Conservation (phyloP, 2,329 filamentous ascomycete genomes). For the Trichophyton schoenleinii region DNA sequence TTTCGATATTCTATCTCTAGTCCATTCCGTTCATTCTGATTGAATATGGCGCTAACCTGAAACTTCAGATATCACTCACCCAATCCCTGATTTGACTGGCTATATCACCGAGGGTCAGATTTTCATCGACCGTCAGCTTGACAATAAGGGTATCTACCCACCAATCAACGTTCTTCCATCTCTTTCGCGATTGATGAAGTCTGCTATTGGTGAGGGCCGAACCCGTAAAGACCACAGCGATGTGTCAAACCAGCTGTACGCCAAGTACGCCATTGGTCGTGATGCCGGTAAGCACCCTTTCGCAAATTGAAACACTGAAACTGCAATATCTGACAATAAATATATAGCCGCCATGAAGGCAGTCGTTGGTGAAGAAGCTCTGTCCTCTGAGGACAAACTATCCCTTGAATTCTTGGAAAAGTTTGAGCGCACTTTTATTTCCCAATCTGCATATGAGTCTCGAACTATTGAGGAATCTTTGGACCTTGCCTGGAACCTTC, state of each 20-base stretch:
- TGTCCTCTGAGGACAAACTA: constrained; percentile 92
- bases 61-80: constrained; percentile 75
- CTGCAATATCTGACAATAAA: neutral
- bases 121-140: constrained; percentile 81
- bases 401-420: constrained; percentile 97
- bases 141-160: constrained; percentile 97
- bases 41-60: neutral
- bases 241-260: constrained; percentile 98
- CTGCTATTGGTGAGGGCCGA: constrained; percentile 93
- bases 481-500: constrained; percentile 89
- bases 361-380: constrained; percentile 92
- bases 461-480: constrained; percentile 86
- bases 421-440: constrained; percentile 91
- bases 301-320: neutral
- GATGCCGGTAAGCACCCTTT: constrained; percentile 50
- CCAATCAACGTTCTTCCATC: constrained; percentile 98
- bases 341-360: constrained; percentile 82
- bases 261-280: constrained; percentile 98
- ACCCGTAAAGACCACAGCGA: constrained; percentile 95
- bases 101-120: constrained; percentile 99
- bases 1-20: constrained; percentile 10
- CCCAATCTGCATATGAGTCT: constrained; percentile 82
- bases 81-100: constrained; percentile 94
- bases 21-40: constrained; percentile 5
- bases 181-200: constrained; percentile 98